A percentile compares a stretch with the other conserved stretches of the same genome.
These are phyloP conservation scores for Asterella californica DNA, from an alignment of 225 moss, liverwort and hornwort species.

Conservation along the genomic window DNA sequence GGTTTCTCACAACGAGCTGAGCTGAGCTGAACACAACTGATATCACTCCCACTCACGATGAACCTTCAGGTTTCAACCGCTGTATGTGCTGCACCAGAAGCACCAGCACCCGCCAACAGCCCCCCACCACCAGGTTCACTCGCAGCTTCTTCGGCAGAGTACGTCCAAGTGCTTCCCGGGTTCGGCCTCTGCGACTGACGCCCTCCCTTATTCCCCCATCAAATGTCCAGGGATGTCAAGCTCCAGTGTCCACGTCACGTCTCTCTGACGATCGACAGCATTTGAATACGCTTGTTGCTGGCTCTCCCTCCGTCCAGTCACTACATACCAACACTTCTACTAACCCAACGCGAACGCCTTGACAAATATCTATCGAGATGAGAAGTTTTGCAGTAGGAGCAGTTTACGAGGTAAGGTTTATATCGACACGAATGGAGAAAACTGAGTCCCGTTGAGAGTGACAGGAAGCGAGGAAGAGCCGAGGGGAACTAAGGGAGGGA, in stretches of 20 bases:
- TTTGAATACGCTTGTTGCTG: too few relatives aligned
- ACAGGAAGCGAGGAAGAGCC: not conserved
- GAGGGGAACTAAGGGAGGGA: not conserved
- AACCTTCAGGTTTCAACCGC: too few relatives aligned
- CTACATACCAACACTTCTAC: not conserved
- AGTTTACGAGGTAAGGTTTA: not conserved
- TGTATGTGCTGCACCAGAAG: not conserved
- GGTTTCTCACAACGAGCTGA: not conserved
- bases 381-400: not conserved
- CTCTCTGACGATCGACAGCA: not conserved
- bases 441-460: not conserved
- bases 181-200: too few relatives aligned
- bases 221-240: not conserved
- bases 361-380: not conserved
- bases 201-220: not conserved
- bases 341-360: not conserved
- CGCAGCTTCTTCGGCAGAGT: not conserved
- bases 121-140: not conserved
- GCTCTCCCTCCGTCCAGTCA: not conserved
- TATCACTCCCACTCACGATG: too few relatives aligned
- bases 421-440: not conserved
- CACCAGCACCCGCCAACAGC: not conserved
- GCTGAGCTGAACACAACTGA: not conserved
- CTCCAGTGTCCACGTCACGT: not conserved
- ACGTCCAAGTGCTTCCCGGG: not conserved